A percentile compares a stretch with the other conserved stretches of the same genome.
Evolutionary conservation across 2,329 filamentous ascomycete species (phyloP).

Genomic region (Fusarium mundagurra): DNA sequence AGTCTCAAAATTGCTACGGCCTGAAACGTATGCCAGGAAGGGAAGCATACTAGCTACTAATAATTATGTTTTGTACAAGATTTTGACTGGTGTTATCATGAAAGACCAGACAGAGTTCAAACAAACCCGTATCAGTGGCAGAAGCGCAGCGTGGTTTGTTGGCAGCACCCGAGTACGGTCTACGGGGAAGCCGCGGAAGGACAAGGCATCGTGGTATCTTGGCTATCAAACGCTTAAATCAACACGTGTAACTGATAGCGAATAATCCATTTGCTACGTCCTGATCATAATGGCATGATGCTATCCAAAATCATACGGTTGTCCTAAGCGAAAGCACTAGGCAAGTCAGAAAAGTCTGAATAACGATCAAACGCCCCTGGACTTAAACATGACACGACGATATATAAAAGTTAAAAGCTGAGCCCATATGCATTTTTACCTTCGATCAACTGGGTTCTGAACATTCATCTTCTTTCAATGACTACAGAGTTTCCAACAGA

Average conservation of each 20-base stretch:
- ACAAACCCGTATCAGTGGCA: neutral
- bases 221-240: neutral
- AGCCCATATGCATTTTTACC: fast-evolving
- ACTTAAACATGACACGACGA: neutral
- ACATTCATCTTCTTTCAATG: neutral
- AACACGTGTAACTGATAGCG: neutral
- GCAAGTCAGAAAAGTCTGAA: neutral
- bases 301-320: neutral
- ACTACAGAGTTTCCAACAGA: neutral
- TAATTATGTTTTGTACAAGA: fast-evolving
- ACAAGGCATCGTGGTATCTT: neutral
- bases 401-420: neutral
- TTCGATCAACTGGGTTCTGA: neutral
- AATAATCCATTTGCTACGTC: neutral
- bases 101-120: neutral
- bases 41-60: neutral
- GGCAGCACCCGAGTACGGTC: neutral
- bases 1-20: neutral
- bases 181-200: neutral
- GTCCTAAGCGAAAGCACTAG: neutral
- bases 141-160: neutral
- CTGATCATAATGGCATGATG: neutral
- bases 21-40: neutral
- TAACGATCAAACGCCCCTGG: neutral
- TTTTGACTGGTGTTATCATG: neutral